Percentiles rank a stretch among this genome's conserved stretches.
phyloP scores from a whole-genome alignment of 1,139 yeast genomes.

The Candida tetrigidarum region DNA sequence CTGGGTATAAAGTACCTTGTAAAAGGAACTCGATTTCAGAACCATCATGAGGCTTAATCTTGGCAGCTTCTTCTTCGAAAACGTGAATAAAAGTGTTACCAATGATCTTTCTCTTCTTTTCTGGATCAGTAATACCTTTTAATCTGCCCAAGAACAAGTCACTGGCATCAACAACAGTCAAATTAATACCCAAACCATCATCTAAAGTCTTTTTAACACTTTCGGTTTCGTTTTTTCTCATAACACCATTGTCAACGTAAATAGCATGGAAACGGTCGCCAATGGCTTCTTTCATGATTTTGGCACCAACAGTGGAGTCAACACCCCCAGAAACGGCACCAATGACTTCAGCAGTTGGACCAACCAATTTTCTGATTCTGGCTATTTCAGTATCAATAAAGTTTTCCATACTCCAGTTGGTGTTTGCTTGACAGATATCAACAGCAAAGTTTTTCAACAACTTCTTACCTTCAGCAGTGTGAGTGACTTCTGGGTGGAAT shows the following conservation, averaged over 20 bases:
- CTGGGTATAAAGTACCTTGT: slow-evolving; percentile 99
- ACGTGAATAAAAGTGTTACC: slow-evolving; percentile 98
- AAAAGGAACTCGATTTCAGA: slow-evolving; percentile 89
- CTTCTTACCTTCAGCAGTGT: slow-evolving; percentile 87
- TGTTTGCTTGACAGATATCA: slow-evolving; percentile 80
- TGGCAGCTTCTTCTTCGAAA: slow-evolving; percentile 94
- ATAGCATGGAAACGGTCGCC: slow-evolving; percentile 99
- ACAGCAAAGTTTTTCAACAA: slow-evolving; percentile 92
- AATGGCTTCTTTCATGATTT: slow-evolving; percentile 96
- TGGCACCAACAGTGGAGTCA: slow-evolving; percentile 99
- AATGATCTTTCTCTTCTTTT: slow-evolving; percentile 97
- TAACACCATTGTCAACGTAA: slow-evolving; percentile 96
- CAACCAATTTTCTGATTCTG: slow-evolving; percentile 88
- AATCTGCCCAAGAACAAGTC: slow-evolving; percentile 86
- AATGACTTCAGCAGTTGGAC: slow-evolving; percentile 97
- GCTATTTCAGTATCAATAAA: slow-evolving; percentile 95
- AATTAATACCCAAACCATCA: slow-evolving; percentile 91
- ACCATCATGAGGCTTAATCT: slow-evolving; percentile 88
- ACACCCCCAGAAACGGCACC: slow-evolving; percentile 99
- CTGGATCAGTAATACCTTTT: slow-evolving; percentile 97
- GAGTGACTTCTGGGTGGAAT: slow-evolving; percentile 99
- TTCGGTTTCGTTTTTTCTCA: slow-evolving; percentile 93
- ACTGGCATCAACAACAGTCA: slow-evolving; percentile 93
- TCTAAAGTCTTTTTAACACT: slow-evolving; percentile 86
- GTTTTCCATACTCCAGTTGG: slow-evolving; percentile 98